Evolutionary conservation across 2,329 filamentous ascomycete species (phyloP).

Genomic region (Cladosporium sp.): DNA sequence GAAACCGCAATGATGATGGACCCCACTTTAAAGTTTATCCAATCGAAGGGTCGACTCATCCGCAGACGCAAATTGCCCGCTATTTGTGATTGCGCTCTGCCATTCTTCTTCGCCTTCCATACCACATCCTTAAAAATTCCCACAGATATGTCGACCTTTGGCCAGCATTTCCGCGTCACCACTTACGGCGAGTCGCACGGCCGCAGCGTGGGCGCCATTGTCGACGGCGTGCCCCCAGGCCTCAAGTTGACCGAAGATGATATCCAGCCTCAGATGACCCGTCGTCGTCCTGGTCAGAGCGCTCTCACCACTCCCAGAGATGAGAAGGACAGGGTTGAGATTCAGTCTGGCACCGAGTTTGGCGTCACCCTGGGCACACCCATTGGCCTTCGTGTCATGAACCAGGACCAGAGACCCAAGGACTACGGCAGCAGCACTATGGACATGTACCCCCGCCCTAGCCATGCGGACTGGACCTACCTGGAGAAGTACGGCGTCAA

Average conservation of each 20-base stretch:
- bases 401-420: conserved; percentile 87
- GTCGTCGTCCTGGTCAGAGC: conserved; percentile 82
- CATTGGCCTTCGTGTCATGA: conserved; percentile 79
- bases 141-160: conserved; percentile 77
- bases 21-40: not conserved
- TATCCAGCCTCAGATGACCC: conserved; percentile 92
- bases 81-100: not conserved
- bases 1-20: not conserved
- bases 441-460: conserved; percentile 84
- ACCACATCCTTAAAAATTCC: not conserved
- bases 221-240: conserved; percentile 86
- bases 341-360: conserved; percentile 88
- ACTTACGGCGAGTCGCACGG: conserved; percentile 89
- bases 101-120: not conserved
- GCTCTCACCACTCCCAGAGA: conserved; percentile 86
- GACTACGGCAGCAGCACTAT: conserved; percentile 90
- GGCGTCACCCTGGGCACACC: conserved; percentile 87
- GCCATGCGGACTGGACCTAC: conserved; percentile 95
- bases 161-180: conserved; percentile 73
- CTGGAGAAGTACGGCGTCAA: conserved; percentile 95
- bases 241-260: conserved; percentile 72
- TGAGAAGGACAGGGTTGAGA: conserved; percentile 86
- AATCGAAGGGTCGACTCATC: not conserved
- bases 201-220: conserved; percentile 87
- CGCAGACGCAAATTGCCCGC: not conserved